Conservation (phyloP, 2,329 filamentous ascomycete species). For the Colletotrichum kahawae region DNA sequence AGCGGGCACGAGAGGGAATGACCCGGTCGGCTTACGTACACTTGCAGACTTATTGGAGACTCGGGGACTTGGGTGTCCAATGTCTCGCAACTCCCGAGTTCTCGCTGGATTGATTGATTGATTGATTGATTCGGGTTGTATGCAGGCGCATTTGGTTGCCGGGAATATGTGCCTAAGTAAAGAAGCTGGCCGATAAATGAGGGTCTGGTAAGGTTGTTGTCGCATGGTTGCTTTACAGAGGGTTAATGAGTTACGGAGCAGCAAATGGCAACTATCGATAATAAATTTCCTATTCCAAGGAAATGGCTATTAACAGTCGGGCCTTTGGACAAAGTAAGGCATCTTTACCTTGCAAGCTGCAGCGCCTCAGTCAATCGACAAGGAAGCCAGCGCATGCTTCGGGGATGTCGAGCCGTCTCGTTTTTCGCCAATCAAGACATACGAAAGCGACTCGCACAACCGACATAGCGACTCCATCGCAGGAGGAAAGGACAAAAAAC, state of each 20-base stretch:
- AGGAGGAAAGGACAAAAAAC: background rate
- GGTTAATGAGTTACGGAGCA: background rate
- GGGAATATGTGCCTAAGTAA: background rate
- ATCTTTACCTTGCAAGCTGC: background rate
- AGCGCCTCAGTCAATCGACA: background rate
- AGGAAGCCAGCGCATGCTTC: background rate
- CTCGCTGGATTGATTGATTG: background rate
- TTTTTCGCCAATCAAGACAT: background rate
- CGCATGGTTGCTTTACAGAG: background rate
- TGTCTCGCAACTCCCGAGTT: background rate
- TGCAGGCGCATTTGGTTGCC: background rate
- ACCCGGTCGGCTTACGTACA: background rate
- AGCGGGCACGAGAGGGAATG: background rate
- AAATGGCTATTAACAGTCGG: background rate
- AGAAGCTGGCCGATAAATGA: background rate
- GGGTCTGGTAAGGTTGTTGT: background rate
- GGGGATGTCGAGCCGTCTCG: background rate
- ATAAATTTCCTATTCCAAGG: conserved; percentile 10
- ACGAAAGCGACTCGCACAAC: background rate
- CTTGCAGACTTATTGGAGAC: background rate
- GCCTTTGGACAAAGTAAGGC: conserved; percentile 6
- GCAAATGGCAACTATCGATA: background rate
- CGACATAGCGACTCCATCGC: background rate
- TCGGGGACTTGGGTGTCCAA: background rate
- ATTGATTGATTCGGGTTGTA: background rate